Conservation (phyloP, 2,329 filamentous ascomycete genomes). For the Alternaria triticimaculans region DNA sequence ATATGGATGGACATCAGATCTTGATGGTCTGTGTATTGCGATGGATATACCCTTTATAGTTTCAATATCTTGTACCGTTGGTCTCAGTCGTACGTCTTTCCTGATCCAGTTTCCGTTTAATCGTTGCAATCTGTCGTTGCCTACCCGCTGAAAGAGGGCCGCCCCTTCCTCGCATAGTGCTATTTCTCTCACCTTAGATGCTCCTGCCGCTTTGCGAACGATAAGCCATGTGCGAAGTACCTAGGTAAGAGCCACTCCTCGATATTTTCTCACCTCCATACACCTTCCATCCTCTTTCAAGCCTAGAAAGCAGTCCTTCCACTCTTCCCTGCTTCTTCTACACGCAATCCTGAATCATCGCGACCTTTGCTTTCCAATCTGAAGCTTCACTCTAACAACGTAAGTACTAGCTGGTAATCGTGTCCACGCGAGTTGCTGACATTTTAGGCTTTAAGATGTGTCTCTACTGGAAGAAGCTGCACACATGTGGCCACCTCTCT, state of each 20-base stretch:
- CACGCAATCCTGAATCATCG: background rate
- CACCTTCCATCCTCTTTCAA: background rate
- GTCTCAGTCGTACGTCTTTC: background rate
- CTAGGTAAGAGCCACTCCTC: background rate
- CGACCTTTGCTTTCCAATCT: background rate
- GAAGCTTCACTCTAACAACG: background rate
- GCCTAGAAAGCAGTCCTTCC: background rate
- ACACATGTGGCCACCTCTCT: conserved; percentile 27
- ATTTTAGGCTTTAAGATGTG: conserved; percentile 21
- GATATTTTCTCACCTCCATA: background rate
- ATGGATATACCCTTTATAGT: conserved; percentile 26
- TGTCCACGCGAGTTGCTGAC: background rate
- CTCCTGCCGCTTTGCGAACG: background rate
- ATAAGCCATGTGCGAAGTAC: background rate
- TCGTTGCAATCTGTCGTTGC: background rate
- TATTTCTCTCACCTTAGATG: background rate
- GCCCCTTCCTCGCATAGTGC: background rate
- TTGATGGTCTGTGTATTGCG: conserved; percentile 4
- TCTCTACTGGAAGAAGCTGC: conserved; percentile 33
- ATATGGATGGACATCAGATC: conserved; percentile 6
- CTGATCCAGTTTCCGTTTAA: background rate
- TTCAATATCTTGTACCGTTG: conserved; percentile 5
- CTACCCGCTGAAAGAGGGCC: background rate
- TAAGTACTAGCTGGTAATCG: background rate
- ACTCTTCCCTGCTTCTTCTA: background rate